Evolutionary conservation across 441 rosid genomes (phyloP), one percentile per base, ranked within the genome.

Genomic region (Kokia cookei): DNA sequence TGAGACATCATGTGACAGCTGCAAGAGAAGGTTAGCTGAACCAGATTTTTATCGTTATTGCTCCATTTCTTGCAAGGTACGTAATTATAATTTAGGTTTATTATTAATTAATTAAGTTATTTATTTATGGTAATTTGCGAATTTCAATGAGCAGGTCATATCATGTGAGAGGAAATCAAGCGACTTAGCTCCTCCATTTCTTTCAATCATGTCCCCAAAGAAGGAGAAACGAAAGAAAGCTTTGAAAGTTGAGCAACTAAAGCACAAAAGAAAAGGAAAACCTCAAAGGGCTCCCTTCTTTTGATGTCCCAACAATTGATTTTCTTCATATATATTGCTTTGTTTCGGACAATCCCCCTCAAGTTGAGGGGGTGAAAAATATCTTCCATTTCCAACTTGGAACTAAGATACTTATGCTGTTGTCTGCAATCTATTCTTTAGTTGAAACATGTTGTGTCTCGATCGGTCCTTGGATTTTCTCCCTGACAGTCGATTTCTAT

Each of bases 1-100:
- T 35, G 85, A 79, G 68, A 69, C 60, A 51, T 69, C 84, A 14
- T 82, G 84, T 60, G 76, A 76, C 9, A 68, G 64, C 54, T 82
- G 86, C 72, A 77, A 74, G 29, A 81, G 83, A 76, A 73, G 84
- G 59, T 61, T 82, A 40, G 78, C 69, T 0, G 83, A 82, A 35
- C 84, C 84, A 11, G 73, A 80, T 61, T 57, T 64, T 45, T 73
- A 85, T 68, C 74, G 60, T 2, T 81, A 80, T 71, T 85, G 84
- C 74, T 85, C 82, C 48, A 81, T 85, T 72, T 80, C 86, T 54
- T 82, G 88, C 84, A 82, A 82, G 86, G 88, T 85, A 50, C 26
- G 17, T 42, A 47, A 66, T 66, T 13, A 45, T 24, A 9, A 57
- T 24, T 57, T 57, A 22, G 1, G 15, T 48, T 43, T 10, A 7